Base-by-base conservation (phyloP, 2,329 filamentous ascomycete genomes). In the Bisporella sp. region DNA sequence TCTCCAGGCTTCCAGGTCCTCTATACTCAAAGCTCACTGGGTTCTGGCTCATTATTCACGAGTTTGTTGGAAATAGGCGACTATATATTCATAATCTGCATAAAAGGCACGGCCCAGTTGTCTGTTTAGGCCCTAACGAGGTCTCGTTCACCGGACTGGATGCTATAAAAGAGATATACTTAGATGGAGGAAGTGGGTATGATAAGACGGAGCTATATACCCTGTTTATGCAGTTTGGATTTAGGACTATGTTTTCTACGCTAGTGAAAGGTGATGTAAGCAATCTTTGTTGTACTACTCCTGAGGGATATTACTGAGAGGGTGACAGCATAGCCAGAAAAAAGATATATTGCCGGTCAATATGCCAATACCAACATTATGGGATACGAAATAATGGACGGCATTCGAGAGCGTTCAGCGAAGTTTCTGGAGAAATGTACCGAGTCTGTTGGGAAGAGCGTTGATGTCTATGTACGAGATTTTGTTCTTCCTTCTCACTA, bases 281-380 rank as follows among this genome's bases (percentile, higher is more conserved):
- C 50, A 40, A 29, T 8, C 5, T 5, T 29, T 5, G 6, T 41
- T n/a, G 11, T 3, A 21, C 2, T 33, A 43, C 13, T 31, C 6
- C 28, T 8, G n/a, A 40, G 42, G 28, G 12, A 29, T 31, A 5
- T 12, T 46, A 2, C 37, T 33, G 21, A 21, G 8, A 7, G 48
- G 21, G 9, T 12, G 3, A 6, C 46, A 84, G 77, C 84, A 87
- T 60, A 78, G 77, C 31, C 77, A 75, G 55, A 74, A 81, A 52
- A 85, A 82, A 61, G 81, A 31, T 69, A 83, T 45, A 71, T 87
- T 42, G 82, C 82, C 1, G 81, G 85, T 59, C 73, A 81, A 31
- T 87, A 87, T 62, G 79, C 83, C 31, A 87, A 86, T 65, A 80
- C 77, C 48, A 87, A 85, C 60, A 70, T 87, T 46, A 74, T 85